Conservation (phyloP, 2,329 filamentous ascomycete genomes). For the Madurella mycetomatis region DNA sequence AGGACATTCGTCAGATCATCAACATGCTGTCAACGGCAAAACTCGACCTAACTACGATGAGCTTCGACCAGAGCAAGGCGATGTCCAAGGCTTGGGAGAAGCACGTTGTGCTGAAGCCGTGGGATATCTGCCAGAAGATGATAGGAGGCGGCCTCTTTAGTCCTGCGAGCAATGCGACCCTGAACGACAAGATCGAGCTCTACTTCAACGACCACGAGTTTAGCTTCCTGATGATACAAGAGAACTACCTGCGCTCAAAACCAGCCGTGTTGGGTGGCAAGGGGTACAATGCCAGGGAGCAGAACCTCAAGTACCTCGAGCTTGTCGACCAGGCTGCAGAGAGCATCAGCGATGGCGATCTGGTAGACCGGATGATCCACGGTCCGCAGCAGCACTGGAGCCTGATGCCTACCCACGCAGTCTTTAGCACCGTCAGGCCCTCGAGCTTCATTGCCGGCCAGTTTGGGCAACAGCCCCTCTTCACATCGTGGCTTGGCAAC, state of each 20-base stretch:
- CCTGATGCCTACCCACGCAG: constrained; percentile 91
- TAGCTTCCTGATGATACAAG: constrained; percentile 94
- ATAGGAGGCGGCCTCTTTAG: constrained; percentile 83
- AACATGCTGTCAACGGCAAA: constrained; percentile 98
- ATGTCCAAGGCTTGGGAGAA: constrained; percentile 99
- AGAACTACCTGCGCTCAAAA: constrained; percentile 87
- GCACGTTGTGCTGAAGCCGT: constrained; percentile 91
- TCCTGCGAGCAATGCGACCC: constrained; percentile 72
- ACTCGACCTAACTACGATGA: constrained; percentile 74
- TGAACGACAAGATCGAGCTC: constrained; percentile 97
- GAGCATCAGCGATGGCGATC: constrained; percentile 94
- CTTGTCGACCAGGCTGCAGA: constrained; percentile 82
- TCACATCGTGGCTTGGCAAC: constrained; percentile 91
- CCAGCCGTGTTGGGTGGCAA: constrained; percentile 60
- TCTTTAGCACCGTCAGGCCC: constrained; percentile 91
- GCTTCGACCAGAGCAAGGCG: constrained; percentile 78
- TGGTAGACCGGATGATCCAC: constrained; percentile 97
- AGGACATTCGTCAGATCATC: constrained; percentile 95
- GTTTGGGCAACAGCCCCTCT: constrained; percentile 64
- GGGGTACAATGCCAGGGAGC: constrained; percentile 60
- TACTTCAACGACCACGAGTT: constrained; percentile 99
- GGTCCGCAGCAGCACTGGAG: constrained; percentile 98
- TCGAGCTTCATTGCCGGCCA: constrained; percentile 82
- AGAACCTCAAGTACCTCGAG: constrained; percentile 77
- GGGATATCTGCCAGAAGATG: constrained; percentile 96